Percentiles rank a stretch among this genome's conserved stretches.
These are phyloP conservation scores for Metarhizium rileyi DNA, from an alignment of 2,329 filamentous ascomycete genomes.

Conservation along the genomic window DNA sequence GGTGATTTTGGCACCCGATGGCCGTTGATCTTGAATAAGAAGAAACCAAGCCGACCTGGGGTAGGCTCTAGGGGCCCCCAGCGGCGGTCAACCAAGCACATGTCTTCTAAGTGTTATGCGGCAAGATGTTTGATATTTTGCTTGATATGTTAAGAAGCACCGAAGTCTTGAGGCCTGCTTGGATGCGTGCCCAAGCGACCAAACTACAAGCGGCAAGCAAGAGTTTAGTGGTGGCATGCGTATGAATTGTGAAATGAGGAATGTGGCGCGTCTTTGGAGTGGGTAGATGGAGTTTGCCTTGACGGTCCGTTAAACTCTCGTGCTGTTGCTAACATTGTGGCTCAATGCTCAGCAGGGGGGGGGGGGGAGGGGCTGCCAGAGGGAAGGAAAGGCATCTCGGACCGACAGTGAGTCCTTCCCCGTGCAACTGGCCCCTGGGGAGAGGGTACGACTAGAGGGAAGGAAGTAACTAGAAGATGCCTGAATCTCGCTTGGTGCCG, in stretches of 20 bases:
- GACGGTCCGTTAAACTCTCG: background rate
- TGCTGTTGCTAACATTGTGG: background rate
- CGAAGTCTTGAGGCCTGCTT: too few relatives aligned
- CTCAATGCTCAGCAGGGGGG: background rate
- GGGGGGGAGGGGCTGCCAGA: background rate
- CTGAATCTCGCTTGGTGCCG: too few relatives aligned
- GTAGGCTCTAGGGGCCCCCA: too few relatives aligned
- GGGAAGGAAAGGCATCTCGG: background rate
- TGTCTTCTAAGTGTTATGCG: too few relatives aligned
- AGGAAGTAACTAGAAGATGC: background rate
- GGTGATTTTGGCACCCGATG: background rate
- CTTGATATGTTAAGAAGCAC: too few relatives aligned
- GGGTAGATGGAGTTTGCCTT: background rate
- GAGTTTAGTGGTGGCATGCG: background rate
- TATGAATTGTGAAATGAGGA: background rate
- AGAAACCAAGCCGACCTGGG: too few relatives aligned
- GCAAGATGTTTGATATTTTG: too few relatives aligned
- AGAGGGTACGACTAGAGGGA: too few relatives aligned
- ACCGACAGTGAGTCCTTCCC: too few relatives aligned
- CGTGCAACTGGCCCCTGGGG: too few relatives aligned
- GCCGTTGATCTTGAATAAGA: too few relatives aligned
- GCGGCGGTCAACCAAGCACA: too few relatives aligned
- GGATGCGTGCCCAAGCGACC: background rate
- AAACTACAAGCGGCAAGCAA: background rate
- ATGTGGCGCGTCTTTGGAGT: background rate